Base-by-base conservation (phyloP, 1,139 yeast species). In the Geotrichum klebahnii region DNA sequence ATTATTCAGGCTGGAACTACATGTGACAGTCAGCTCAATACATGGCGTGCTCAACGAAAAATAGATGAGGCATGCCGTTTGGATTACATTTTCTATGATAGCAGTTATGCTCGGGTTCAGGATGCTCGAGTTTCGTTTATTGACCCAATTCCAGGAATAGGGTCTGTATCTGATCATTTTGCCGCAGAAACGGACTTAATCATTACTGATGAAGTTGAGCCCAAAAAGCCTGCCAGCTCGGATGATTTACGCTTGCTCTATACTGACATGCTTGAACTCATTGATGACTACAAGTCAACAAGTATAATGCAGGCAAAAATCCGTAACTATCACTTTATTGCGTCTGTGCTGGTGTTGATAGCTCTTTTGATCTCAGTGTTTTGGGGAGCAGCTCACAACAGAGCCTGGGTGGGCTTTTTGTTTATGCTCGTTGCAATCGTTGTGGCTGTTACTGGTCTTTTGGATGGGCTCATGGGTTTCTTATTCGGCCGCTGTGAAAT, bases 101-200 rank as follows among this genome's bases (percentile, higher is more conserved):
- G 78, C 1, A 60, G 66, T 0, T 70, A 69, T 44, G 70, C 89
- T 20, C 63, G 61, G 2, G 83, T 89, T 0, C 57, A 75, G 0
- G 74, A 73, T 19, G 89, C 94, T 0, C 67, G 74, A 9, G 96
- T 89, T 1, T 75, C 76, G 31, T 89, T 90, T 63, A 81, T 88
- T 0, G 96, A 87, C 44, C 62, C 65, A 19, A 70, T 87, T 10
- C 82, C 85, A 0, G 70, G 71, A 0, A 68, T 79, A 12, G 82
- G 86, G 5, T 84, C 95, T 3, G 83, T 79, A 58, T 88, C 96
- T 0, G 99, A 92, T 64, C 98, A 92, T 71, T 92, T 94, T 73
- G 99, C 92, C 0, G 85, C 89, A 61, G 72, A 79, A 29, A 82
- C 87, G 16, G 78, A 79, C 16, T 54, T 63, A 45, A 33, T 34